Evolutionary conservation across 805 yeast genomes (phyloP), one percentile per base, ranked within the genome.

Genomic region (Jamesozyma rosinii): DNA sequence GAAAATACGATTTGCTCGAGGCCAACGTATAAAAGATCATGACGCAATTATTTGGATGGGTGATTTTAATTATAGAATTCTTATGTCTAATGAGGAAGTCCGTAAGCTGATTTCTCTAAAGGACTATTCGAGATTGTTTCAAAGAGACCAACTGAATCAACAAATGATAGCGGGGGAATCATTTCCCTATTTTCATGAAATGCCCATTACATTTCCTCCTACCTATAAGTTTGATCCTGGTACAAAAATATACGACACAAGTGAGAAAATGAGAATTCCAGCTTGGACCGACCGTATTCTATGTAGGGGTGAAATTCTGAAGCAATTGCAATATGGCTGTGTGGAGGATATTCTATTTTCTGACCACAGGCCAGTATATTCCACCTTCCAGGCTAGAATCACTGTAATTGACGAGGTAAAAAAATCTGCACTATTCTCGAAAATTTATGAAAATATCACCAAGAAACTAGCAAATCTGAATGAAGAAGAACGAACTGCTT

Each of bases 271-370:
- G 62, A 75, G 99, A 48, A 79, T 85, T 11, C 99, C 98, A 1
- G 94, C 98, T 0, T 92, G 98, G 98, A 89, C 97, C 2, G 99
- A 92, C 65, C 68, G 98, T 44, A 79, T 90, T 27, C 63, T 89
- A 38, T 80, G 78, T 54, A 68, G 83, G 21, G 79, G 83, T 14
- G 65, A 66, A n/a, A 68, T 73, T 10, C 59, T 89, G 44, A 69
- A 66, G 37, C 90, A 83, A 48, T 48, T 72, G 1, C 63, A 67
- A 6, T 92, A 90, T 59, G 72, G 76, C 13, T 69, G 81, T 40
- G 76, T 71, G 9, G 75, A 70, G 18, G 68, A 71, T 20, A 69
- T 85, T 18, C 60, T 68, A 15, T 82, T 84, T 53, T 85, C 95
- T 0, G 98, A 90, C 57, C 98, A 90, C 61, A 68, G 94, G 38